These are phyloP conservation scores for Asterochloris erici DNA, from an alignment of 139 green algal species.

Conservation along the genomic window DNA sequence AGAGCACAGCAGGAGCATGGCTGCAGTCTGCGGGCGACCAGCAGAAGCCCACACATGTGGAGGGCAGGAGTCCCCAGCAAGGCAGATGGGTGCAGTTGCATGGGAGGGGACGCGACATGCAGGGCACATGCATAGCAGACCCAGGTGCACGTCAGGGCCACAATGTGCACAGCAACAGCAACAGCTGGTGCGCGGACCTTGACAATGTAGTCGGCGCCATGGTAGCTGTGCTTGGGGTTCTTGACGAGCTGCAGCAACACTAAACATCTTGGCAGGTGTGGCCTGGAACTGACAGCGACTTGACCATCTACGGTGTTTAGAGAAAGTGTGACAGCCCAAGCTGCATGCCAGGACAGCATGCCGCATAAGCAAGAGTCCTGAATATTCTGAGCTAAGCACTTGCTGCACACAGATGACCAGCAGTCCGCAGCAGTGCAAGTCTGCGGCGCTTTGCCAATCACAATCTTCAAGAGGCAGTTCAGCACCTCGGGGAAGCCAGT, in stretches of 20 bases:
- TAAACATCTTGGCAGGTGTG: too few species aligned
- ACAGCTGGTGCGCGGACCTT: constrained; percentile 2
- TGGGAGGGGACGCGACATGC: neutral
- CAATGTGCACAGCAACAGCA: neutral
- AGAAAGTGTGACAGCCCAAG: too few species aligned
- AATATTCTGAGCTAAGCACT: too few species aligned
- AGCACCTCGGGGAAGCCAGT: too few species aligned
- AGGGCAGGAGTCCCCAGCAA: neutral
- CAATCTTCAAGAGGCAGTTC: too few species aligned
- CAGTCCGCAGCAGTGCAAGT: too few species aligned
- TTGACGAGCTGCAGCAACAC: constrained; percentile 6
- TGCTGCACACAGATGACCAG: too few species aligned
- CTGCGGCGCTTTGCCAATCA: too few species aligned
- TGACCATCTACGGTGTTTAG: too few species aligned
- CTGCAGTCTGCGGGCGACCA: neutral
- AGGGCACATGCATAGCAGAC: neutral
- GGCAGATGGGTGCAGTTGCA: neutral
- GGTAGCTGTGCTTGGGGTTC: constrained; percentile 26
- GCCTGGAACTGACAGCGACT: too few species aligned
- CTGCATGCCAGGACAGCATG: too few species aligned
- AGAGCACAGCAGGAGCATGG: neutral
- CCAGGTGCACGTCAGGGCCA: neutral
- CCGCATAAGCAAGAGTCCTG: too few species aligned
- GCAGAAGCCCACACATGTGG: neutral
- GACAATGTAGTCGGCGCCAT: constrained; percentile 11